These are phyloP conservation scores for Pontederia paniculata DNA, from an alignment of 176 grass and related monocot genomes.

Conservation along the genomic window DNA sequence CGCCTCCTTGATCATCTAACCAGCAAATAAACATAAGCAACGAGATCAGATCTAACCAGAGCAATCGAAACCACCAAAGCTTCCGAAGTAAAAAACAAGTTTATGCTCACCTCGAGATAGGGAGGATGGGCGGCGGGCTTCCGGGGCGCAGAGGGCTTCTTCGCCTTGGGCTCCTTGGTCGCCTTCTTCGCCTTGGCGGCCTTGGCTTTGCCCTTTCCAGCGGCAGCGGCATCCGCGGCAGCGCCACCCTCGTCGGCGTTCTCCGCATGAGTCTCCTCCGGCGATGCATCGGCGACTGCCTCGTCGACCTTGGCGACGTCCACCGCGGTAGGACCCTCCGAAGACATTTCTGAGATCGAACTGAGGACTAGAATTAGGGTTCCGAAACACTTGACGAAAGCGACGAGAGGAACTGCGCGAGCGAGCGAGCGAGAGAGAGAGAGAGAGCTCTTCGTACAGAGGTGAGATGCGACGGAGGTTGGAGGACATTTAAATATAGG, in stretches of 20 bases:
- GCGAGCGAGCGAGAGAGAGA: not conserved
- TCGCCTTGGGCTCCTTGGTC: constrained; percentile 51
- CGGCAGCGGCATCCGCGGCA: not conserved
- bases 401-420: not conserved
- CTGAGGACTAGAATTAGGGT: not conserved
- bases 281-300: constrained; percentile 9
- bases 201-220: not conserved
- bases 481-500: constrained; percentile 34
- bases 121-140: constrained; percentile 54
- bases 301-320: constrained; percentile 11
- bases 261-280: constrained; percentile 16
- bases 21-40: too few relatives aligned
- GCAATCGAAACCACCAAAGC: not conserved
- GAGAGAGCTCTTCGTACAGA: constrained; percentile 1
- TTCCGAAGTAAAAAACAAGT: not conserved
- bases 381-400: not conserved
- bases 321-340: constrained; percentile 12
- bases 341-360: constrained; percentile 19
- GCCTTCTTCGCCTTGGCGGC: constrained; percentile 31
- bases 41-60: not conserved
- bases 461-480: not conserved
- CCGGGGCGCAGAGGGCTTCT: constrained; percentile 24
- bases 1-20: constrained; percentile 64
- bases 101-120: constrained; percentile 45
- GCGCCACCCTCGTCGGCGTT: not conserved